Evolutionary conservation across 1,284 basidiomycete species (phyloP).

Genomic region (Trametes pubescens): DNA sequence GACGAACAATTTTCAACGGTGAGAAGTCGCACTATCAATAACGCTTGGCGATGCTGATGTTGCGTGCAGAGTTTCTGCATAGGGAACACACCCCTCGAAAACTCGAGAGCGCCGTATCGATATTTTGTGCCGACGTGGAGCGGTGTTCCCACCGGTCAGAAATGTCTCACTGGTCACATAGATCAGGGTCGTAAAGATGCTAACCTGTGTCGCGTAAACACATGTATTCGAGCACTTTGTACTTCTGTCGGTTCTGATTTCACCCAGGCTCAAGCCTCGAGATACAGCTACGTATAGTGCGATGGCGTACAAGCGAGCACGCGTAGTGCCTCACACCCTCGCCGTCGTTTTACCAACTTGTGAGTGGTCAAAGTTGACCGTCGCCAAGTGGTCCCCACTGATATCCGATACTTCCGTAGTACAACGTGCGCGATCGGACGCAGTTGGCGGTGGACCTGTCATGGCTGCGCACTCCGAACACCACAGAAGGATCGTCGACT

Average conservation of each 20-base stretch:
- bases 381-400: background rate
- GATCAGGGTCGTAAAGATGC: background rate
- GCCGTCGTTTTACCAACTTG: too few species aligned
- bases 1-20: constrained; percentile 8
- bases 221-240: background rate
- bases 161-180: background rate
- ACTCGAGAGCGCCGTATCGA: constrained; percentile 10
- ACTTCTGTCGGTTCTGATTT: too few species aligned
- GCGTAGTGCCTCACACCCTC: too few species aligned
- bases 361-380: background rate
- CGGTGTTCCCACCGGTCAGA: too few species aligned
- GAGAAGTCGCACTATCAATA: constrained; percentile 8
- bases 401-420: background rate
- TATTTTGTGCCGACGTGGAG: constrained; percentile 1
- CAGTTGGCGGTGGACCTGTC: background rate
- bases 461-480: background rate
- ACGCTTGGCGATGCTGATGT: background rate
- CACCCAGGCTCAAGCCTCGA: too few species aligned
- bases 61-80: constrained; percentile 12
- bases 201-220: background rate
- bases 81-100: constrained; percentile 18
- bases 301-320: too few species aligned
- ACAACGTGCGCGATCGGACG: background rate
- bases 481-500: background rate
- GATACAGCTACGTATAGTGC: background rate